Percentiles rank a stretch among this genome's conserved stretches.
phyloP scores from a whole-genome alignment of 768 basidiomycete species.

The Lactarius deliciosus region DNA sequence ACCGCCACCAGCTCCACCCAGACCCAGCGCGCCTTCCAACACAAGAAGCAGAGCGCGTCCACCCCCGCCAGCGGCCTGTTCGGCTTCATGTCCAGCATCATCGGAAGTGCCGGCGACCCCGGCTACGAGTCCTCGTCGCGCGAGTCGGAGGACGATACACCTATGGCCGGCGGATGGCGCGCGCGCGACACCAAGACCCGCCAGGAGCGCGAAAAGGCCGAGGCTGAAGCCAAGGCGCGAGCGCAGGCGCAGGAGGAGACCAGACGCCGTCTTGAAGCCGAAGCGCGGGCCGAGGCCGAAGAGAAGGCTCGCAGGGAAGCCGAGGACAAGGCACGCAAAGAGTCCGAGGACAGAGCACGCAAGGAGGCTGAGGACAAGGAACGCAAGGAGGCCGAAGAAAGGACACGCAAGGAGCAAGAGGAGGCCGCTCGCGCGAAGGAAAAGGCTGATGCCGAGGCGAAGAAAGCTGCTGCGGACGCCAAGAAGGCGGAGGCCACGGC shows the following conservation, averaged over 20 bases:
- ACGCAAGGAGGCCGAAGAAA: constrained; percentile 5
- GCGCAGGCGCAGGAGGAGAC: constrained; percentile 12
- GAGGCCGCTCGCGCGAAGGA: background rate
- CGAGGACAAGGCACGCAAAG: constrained; percentile 7
- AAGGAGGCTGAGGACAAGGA: background rate
- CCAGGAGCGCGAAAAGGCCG: constrained; percentile 19
- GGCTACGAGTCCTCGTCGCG: constrained; percentile 27
- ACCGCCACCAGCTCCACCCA: background rate
- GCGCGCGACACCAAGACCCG: constrained; percentile 13
- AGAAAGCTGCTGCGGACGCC: background rate
- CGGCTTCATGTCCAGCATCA: constrained; percentile 11
- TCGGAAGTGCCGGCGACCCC: constrained; percentile 11
- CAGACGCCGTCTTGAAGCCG: constrained; percentile 17
- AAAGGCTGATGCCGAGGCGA: background rate
- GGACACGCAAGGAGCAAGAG: background rate
- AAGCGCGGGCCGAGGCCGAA: constrained; percentile 9
- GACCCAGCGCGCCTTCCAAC: background rate
- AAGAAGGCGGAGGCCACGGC: no score
- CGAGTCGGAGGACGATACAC: constrained; percentile 22
- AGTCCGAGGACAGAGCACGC: constrained; percentile 1
- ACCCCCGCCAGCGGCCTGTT: constrained; percentile 7
- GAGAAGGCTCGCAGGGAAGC: constrained; percentile 11
- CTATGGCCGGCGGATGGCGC: constrained; percentile 23
- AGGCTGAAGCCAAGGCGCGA: constrained; percentile 15
- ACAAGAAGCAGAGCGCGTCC: constrained; percentile 22